phyloP scores from a whole-genome alignment of 2,329 filamentous ascomycete genomes.

The Sclerotinia sclerotiorum region DNA sequence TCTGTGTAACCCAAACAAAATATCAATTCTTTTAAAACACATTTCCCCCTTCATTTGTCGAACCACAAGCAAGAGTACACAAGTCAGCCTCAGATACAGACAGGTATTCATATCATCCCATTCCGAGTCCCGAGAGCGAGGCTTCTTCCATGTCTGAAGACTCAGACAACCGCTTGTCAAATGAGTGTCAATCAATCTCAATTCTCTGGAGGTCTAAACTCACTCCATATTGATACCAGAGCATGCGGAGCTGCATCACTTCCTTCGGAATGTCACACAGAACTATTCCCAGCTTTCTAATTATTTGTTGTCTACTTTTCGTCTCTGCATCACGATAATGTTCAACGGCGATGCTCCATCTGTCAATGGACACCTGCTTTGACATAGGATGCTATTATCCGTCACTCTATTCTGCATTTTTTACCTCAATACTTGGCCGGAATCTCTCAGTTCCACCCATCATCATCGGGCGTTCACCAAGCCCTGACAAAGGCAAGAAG shows the following conservation, averaged over 20 bases:
- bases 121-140: background rate
- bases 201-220: background rate
- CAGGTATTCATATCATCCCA: background rate
- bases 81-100: background rate
- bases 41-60: background rate
- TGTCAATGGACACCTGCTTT: conserved; percentile 20
- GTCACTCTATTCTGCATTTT: background rate
- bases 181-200: conserved; percentile 7
- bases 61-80: background rate
- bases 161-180: conserved; percentile 12
- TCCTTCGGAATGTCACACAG: conserved; percentile 1
- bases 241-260: conserved; percentile 11
- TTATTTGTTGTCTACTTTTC: conserved; percentile 11
- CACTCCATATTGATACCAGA: background rate
- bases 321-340: conserved; percentile 27
- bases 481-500: conserved; percentile 1
- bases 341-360: conserved; percentile 16
- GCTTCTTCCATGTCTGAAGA: background rate
- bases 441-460: background rate
- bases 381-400: conserved; percentile 18
- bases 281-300: background rate
- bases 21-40: background rate
- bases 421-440: background rate
- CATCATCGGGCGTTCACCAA: background rate
- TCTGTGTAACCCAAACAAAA: background rate